Evolutionary conservation across 805 yeast genomes (phyloP), one percentile per base, ranked within the genome.

Genomic region (Myxozyma vanderwaltii): DNA sequence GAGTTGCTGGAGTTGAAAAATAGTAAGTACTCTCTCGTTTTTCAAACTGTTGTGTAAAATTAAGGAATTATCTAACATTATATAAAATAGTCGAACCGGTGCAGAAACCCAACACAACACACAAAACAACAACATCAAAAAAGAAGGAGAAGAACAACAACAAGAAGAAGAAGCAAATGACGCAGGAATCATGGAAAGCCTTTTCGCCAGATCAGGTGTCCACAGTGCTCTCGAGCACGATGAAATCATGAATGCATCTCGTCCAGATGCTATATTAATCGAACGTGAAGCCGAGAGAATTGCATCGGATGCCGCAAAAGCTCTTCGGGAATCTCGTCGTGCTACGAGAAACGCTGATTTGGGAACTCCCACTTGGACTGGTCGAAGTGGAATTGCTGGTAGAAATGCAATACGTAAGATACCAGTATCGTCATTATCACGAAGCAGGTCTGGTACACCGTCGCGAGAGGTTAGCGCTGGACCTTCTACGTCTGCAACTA

Each of bases 291-390:
- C 91, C 0, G 70, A 77, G 8, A 64, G 83, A 15, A 74, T 86
- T 7, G 86, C 88, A 1, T 73, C 75, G 39, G 86, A 84, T 56
- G 94, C 95, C 0, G 81, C 81, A 3, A 77, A 77, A 50, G 81
- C 69, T 82, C 85, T 45, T 72, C 73, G 62, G 76, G 81, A 81
- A 59, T 89, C 96, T 0, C 74, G 91, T 41, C 77, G 74, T 48
- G 70, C 75, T 23, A 78, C 91, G 0, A 70, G 79, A 33, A 68
- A 67, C 41, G 73, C 80, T 1, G 71, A 71, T 26, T 77, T 91
- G 31, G 96, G 96, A 3, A 85, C 87, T 0, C 98, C 97, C 0
- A 92, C 99, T 0, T 94, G 97, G 95, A 92, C 99, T 0, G 99
- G 99, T 0, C 82, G 82, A 65, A 89, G 86, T 77, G 99, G 99